Evolutionary conservation across 768 basidiomycete species (phyloP).

Genomic region (Xanthoconium stramineum): DNA sequence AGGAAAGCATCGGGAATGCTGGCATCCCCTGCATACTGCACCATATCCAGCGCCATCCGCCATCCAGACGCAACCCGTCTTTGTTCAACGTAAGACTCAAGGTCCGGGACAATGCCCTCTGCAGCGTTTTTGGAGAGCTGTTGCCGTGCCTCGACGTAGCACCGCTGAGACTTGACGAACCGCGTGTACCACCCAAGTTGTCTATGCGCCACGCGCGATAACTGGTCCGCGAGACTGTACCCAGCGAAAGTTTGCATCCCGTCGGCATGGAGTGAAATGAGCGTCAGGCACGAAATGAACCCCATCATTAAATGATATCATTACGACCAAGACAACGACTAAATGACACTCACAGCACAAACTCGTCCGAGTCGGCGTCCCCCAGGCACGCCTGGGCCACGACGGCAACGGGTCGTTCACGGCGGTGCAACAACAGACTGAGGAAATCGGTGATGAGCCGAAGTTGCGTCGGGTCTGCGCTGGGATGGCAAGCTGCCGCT

Average conservation of each 20-base stretch:
- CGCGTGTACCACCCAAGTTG: slow-evolving; percentile 41
- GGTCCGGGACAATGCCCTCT: slow-evolving; percentile 29
- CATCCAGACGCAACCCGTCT: slow-evolving; percentile 49
- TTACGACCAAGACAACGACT: not conserved
- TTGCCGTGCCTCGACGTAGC: slow-evolving; percentile 33
- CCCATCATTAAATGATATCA: slow-evolving; percentile 8
- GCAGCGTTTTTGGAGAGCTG: slow-evolving; percentile 26
- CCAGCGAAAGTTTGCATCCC: not conserved
- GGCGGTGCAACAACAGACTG: slow-evolving; percentile 39
- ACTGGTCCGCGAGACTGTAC: slow-evolving; percentile 38
- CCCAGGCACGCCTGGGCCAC: not conserved
- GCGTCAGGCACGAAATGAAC: slow-evolving; percentile 3
- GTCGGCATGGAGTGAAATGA: not conserved
- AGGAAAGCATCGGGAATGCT: slow-evolving; percentile 31
- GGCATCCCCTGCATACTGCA: slow-evolving; percentile 52
- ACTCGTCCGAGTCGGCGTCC: slow-evolving; percentile 6
- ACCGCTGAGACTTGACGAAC: slow-evolving; percentile 37
- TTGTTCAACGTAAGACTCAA: slow-evolving; percentile 46
- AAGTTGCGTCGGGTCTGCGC: slow-evolving; percentile 55
- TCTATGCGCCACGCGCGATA: slow-evolving; percentile 34
- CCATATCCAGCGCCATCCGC: slow-evolving; percentile 47
- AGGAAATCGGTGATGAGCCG: slow-evolving; percentile 50
- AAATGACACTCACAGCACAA: slow-evolving; percentile 20
- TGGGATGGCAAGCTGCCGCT: slow-evolving; percentile 58
- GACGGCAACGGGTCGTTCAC: slow-evolving; percentile 24